Conservation (phyloP, 2,329 filamentous ascomycete species). For the Orbilia ellipsospora region DNA sequence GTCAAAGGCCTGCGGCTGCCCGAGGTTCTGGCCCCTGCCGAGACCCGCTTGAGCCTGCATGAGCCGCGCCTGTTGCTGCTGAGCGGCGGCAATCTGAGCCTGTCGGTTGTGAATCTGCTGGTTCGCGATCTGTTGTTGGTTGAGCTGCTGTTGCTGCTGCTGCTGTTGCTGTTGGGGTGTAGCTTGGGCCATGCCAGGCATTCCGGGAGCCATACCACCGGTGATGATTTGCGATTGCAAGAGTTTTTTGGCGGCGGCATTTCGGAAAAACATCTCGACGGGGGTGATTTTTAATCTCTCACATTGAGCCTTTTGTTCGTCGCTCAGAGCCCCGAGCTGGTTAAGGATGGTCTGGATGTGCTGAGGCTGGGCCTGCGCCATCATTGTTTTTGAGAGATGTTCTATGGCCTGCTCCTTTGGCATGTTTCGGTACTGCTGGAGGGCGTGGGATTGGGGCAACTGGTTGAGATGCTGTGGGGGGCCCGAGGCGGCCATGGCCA, state of each 20-base stretch:
- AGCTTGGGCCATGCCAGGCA: neutral
- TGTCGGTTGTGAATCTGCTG: constrained; percentile 45
- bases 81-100: constrained; percentile 24
- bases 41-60: constrained; percentile 35
- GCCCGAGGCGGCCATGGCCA: constrained; percentile 44
- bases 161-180: too few relatives aligned
- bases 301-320: constrained; percentile 46
- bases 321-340: constrained; percentile 33
- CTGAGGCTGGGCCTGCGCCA: constrained; percentile 45
- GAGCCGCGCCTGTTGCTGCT: constrained; percentile 22
- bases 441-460: constrained; percentile 15
- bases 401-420: constrained; percentile 45
- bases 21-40: constrained; percentile 40
- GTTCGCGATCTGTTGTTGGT: constrained; percentile 27
- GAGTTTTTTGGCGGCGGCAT: constrained; percentile 45
- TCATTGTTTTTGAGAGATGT: constrained; percentile 38
- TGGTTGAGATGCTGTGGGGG: constrained; percentile 15
- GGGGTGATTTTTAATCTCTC: constrained; percentile 39
- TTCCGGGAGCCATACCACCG: constrained; percentile 3
- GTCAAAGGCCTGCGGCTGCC: constrained; percentile 36
- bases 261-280: constrained; percentile 50
- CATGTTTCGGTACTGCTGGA: constrained; percentile 40
- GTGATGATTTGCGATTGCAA: constrained; percentile 17
- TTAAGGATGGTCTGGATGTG: constrained; percentile 37
- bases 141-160: constrained; percentile 15